Base-by-base conservation (phyloP, 176 grass and related monocot genomes). In the Carex kokanica region DNA sequence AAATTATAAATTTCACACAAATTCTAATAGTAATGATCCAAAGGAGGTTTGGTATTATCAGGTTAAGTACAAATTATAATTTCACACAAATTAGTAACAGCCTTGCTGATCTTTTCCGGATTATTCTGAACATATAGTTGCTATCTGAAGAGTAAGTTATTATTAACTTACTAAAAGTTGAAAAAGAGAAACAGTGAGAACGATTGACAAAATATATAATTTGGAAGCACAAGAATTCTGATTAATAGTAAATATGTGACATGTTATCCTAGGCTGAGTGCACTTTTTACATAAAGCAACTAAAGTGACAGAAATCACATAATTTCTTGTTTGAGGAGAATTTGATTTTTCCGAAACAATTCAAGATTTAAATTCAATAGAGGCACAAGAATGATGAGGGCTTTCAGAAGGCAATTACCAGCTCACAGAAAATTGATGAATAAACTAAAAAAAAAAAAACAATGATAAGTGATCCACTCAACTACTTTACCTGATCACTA, bases 401-500 rank as follows among this genome's bases (percentile, higher is more conserved):
- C 55, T 9, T 47, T 61, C n/a, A 41, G 53, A 56, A 13, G 25
- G 10, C 41, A 32, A 58, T 71, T 38, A 72, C 51, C 65, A 36
- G 62, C 3, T 52, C 62, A 57, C 14, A 64, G 10, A 24, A 21
- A 81, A 31, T 29, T 23, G 78, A 83, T 31, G 4, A n/a, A 57
- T 5, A 56, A 81, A 51, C 36, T 52, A 70, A 71, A 14, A 51
- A 72, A 57, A 72, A 43, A 32, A 51, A 72, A 57, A 72, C 43
- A 32, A 57, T 40, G 21, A 45, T 4, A 72, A 73, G 21, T n/a
- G 74, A 36, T 40, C 43, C 14, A 6, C 74, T 64, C 38, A 75
- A 2, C 70, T 5, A 9, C 3, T 64, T 24, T 80, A 99, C 97
- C 93, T 93, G 89, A 75, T 93, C 83, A 64, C 29, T 66, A 56